A percentile compares a stretch with the other conserved stretches of the same genome.
Evolutionary conservation across 306 rosid species (phyloP).

Genomic region (Bauhinia variegata): DNA sequence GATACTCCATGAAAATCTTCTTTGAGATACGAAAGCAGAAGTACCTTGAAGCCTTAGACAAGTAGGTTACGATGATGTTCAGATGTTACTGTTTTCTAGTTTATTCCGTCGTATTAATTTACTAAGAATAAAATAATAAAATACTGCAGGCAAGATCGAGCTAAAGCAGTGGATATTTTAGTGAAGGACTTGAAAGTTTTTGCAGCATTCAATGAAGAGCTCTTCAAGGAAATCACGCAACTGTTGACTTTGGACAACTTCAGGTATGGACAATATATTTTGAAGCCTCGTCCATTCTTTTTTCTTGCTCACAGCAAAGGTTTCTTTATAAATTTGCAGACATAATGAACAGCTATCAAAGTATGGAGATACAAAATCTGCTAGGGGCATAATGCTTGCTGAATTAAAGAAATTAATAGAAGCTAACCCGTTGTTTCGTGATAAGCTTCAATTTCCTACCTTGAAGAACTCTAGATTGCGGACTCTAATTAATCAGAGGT

Average conservation of each 20-base stretch:
- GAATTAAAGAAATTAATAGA: conserved; percentile 94
- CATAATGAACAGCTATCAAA: conserved; percentile 97
- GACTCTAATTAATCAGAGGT: conserved; percentile 98
- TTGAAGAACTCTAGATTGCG: conserved; percentile 96
- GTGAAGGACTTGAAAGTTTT: conserved; percentile 98
- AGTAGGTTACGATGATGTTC: conserved; percentile 59
- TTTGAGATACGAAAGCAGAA: conserved; percentile 98
- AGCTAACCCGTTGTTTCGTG: conserved; percentile 98
- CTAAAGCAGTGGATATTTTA: conserved; percentile 91
- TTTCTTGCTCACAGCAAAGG: not conserved
- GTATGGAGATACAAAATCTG: conserved; percentile 98
- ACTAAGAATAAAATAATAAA: conserved; percentile 26
- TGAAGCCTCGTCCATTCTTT: not conserved
- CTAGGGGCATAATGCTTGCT: conserved; percentile 97
- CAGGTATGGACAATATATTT: conserved; percentile 62
- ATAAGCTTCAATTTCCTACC: conserved; percentile 94
- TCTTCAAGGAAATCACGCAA: conserved; percentile 96
- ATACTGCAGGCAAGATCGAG: conserved; percentile 83
- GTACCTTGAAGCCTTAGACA: conserved; percentile 95
- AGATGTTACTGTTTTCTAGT: conserved; percentile 19
- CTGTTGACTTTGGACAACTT: conserved; percentile 92
- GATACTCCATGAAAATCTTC: conserved; percentile 99
- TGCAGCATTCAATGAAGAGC: conserved; percentile 94
- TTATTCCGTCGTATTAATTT: conserved; percentile 22
- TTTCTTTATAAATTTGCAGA: conserved; percentile 56